Conservation (phyloP, 2,329 filamentous ascomycete species). For the Colletotrichum karsti region DNA sequence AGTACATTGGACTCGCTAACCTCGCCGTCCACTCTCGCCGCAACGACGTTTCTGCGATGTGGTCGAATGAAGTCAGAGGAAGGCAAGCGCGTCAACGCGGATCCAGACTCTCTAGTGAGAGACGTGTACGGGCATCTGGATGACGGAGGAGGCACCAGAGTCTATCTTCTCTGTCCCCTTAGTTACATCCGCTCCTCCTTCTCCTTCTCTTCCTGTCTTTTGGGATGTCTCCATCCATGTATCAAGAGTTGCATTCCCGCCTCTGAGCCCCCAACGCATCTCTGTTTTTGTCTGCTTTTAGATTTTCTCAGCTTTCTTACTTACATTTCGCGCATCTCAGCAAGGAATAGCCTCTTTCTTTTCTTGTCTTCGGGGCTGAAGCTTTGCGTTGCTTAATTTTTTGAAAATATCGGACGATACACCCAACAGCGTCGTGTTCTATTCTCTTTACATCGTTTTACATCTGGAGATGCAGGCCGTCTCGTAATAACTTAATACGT, state of each 20-base stretch:
- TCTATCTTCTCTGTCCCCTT: neutral
- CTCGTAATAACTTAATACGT: conserved; percentile 28
- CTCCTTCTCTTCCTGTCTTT: neutral
- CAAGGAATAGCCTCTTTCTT: conserved; percentile 20
- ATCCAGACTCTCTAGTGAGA: neutral
- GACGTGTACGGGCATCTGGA: neutral
- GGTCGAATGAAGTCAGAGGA: conserved; percentile 15
- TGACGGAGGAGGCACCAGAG: conserved; percentile 15
- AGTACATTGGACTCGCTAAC: conserved; percentile 18
- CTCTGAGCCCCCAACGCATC: conserved; percentile 15
- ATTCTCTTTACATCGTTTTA: neutral
- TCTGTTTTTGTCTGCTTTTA: neutral
- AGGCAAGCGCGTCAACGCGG: conserved; percentile 1
- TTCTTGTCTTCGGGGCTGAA: conserved; percentile 17
- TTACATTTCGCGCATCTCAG: neutral
- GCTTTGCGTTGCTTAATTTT: conserved; percentile 5
- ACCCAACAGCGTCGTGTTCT: neutral
- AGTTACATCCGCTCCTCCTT: neutral
- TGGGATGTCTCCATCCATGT: conserved; percentile 16
- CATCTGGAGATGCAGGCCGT: conserved; percentile 21
- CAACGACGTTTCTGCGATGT: conserved; percentile 8
- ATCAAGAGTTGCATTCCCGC: conserved; percentile 22
- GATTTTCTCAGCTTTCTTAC: conserved; percentile 24
- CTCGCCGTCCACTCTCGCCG: conserved; percentile 4
- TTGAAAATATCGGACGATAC: neutral